Evolutionary conservation across 2,329 filamentous ascomycete genomes (phyloP).

Genomic region (Exophiala aquamarina): DNA sequence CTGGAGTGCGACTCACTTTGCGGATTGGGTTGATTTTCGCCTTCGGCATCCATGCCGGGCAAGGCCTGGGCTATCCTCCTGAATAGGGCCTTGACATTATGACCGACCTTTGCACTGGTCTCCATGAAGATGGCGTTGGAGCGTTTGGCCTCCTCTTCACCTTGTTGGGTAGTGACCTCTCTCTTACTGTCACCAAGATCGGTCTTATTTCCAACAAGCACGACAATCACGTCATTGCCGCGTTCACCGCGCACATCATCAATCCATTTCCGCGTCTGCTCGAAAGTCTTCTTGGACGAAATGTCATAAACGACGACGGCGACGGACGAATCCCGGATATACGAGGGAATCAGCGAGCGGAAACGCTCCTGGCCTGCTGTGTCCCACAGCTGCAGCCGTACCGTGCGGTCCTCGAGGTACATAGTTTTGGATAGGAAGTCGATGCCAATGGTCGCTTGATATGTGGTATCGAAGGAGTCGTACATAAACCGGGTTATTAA

Average conservation of each 20-base stretch:
- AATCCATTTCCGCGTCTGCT: conserved; percentile 99
- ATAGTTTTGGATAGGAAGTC: conserved; percentile 99
- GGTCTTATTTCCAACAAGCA: conserved; percentile 98
- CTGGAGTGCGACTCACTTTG: conserved; percentile 23
- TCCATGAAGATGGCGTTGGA: conserved; percentile 99
- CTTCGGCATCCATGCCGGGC: conserved; percentile 93
- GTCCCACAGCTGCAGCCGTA: conserved; percentile 96
- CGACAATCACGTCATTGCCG: conserved; percentile 98
- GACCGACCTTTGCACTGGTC: conserved; percentile 94
- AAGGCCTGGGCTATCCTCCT: conserved; percentile 97
- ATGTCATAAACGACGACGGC: conserved; percentile 99
- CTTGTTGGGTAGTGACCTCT: conserved; percentile 93
- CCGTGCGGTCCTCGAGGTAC: conserved; percentile 98
- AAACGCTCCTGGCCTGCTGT: conserved; percentile 97
- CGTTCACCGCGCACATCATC: conserved; percentile 95
- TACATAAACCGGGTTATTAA: conserved; percentile 99
- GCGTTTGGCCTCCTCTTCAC: conserved; percentile 97
- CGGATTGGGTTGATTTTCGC: conserved; percentile 48
- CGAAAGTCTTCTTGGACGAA: conserved; percentile 94
- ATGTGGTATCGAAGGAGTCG: conserved; percentile 99
- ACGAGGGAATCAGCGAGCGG: conserved; percentile 93
- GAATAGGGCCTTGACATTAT: conserved; percentile 97
- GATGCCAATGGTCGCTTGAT: conserved; percentile 98
- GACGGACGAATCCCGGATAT: conserved; percentile 96
- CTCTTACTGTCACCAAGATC: conserved; percentile 91